phyloP scores from a whole-genome alignment of 345 rosid genomes.

The Noccaea bulbosa region DNA sequence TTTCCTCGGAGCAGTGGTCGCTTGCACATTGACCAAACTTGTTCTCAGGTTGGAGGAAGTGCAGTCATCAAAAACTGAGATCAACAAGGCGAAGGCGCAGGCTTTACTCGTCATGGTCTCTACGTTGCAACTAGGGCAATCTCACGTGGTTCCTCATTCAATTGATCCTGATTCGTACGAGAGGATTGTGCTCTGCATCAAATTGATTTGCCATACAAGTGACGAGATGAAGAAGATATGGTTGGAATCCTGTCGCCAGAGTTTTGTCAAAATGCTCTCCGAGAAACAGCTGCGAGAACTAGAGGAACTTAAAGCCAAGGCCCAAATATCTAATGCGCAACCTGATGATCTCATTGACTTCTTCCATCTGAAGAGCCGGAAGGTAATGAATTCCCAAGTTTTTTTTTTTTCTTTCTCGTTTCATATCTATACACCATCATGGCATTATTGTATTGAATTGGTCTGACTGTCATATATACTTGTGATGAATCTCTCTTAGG shows the following conservation, averaged over 20 bases:
- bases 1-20: constrained; percentile 94
- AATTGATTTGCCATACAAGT: constrained; percentile 72
- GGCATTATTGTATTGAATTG: neutral
- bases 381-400: constrained; percentile 52
- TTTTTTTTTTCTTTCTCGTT: neutral
- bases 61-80: constrained; percentile 71
- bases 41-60: constrained; percentile 89
- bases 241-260: constrained; percentile 83
- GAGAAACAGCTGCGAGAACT: constrained; percentile 81
- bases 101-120: constrained; percentile 79
- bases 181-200: constrained; percentile 76
- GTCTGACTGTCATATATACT: neutral
- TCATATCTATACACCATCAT: neutral
- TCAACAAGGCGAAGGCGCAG: constrained; percentile 63
- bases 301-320: constrained; percentile 85
- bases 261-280: constrained; percentile 90
- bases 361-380: constrained; percentile 93
- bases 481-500: constrained; percentile 49
- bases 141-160: constrained; percentile 72
- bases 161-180: constrained; percentile 84
- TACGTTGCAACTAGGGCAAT: constrained; percentile 86
- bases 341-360: constrained; percentile 95
- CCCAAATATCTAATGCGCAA: constrained; percentile 81
- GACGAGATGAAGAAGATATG: constrained; percentile 82
- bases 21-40: constrained; percentile 89